A percentile compares a stretch with the other conserved stretches of the same genome.
Conservation (phyloP, 73 alveolate species). For the Paramecium bursaria region DNA sequence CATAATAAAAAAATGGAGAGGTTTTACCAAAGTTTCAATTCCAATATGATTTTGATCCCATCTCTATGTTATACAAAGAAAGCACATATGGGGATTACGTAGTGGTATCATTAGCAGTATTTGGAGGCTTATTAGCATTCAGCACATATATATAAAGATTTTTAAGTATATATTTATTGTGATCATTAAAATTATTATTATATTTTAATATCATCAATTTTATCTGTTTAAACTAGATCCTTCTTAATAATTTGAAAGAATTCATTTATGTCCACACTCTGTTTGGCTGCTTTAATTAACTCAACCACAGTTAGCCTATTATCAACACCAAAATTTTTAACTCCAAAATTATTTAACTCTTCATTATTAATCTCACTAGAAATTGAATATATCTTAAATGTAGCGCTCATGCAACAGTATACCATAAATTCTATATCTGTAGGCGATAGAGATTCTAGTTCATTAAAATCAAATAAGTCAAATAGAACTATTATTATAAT, state of each 20-base stretch:
- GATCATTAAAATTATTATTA: not conserved
- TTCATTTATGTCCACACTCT: conserved; percentile 58
- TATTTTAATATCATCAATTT: not conserved
- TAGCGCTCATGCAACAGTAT: conserved; percentile 90
- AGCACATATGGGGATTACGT: not conserved
- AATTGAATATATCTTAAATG: conserved; percentile 87
- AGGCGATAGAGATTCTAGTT: conserved; percentile 84
- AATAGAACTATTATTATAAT: conserved; percentile 70
- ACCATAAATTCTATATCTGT: conserved; percentile 93
- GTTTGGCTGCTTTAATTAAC: conserved; percentile 59
- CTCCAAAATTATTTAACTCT: conserved; percentile 71
- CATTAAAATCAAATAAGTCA: conserved; percentile 97
- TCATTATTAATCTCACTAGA: conserved; percentile 77
- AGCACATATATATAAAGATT: not conserved
- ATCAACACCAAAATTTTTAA: conserved; percentile 53
- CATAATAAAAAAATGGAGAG: not conserved
- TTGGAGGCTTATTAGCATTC: conserved; percentile 34
- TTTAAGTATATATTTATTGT: not conserved
- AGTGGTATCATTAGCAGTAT: conserved; percentile 19
- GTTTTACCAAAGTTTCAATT: conserved; percentile 4
- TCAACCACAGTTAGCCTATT: conserved; percentile 68
- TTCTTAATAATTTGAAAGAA: conserved; percentile 65
- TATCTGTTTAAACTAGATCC: conserved; percentile 27
- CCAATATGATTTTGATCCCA: conserved; percentile 52
- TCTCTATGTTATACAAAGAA: not conserved